A percentile compares a stretch with the other conserved stretches of the same genome.
Conservation (phyloP, 1,284 basidiomycete species). For the Sporisorium exsertum region DNA sequence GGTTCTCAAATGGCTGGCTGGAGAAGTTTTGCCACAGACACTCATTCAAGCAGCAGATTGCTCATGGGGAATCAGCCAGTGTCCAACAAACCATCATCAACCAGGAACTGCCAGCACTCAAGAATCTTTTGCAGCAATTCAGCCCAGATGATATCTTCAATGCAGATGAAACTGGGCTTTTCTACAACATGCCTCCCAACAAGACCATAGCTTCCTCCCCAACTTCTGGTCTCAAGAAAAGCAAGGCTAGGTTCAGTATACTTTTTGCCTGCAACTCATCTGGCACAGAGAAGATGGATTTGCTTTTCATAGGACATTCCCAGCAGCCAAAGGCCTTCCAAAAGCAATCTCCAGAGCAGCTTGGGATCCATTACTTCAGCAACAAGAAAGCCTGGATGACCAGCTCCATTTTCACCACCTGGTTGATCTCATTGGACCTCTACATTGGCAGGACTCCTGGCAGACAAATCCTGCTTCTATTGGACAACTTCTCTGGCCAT, state of each 20-base stretch:
- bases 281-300: neutral
- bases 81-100: neutral
- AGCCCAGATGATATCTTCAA: neutral
- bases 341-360: neutral
- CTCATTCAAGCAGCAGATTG: neutral
- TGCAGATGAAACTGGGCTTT: conserved; percentile 2
- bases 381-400: neutral
- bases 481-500: conserved; percentile 8
- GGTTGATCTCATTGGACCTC: neutral
- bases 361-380: neutral
- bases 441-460: conserved; percentile 6
- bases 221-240: neutral
- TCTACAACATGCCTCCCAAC: conserved; percentile 1
- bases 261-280: neutral
- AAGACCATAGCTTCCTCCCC: neutral
- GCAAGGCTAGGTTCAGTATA: neutral
- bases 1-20: conserved; percentile 4
- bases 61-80: conserved; percentile 1
- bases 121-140: neutral
- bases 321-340: neutral
- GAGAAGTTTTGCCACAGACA: conserved; percentile 1
- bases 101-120: neutral
- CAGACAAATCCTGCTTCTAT: conserved; percentile 6
- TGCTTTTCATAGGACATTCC: neutral
- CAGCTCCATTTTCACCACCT: neutral